phyloP scores from a whole-genome alignment of 192 early-diverging fungal species.

The Backusella mclennaniae region DNA sequence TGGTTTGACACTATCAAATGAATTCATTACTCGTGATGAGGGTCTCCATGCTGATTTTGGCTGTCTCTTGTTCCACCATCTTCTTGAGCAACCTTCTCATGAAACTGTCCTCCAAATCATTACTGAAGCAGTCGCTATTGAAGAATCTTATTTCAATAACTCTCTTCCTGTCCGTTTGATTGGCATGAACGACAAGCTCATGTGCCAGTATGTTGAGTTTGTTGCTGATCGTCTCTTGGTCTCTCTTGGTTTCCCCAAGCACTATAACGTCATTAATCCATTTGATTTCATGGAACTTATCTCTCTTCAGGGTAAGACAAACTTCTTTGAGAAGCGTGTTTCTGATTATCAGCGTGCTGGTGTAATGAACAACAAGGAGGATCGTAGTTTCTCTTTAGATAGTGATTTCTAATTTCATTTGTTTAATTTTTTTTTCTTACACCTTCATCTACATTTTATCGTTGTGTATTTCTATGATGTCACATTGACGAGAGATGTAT shows the following conservation, averaged over 20 bases:
- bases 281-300: slow-evolving; percentile 99
- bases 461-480: background rate
- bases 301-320: slow-evolving; percentile 95
- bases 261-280: slow-evolving; percentile 83
- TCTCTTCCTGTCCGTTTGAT: slow-evolving; percentile 88
- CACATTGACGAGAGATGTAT: background rate
- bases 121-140: slow-evolving; percentile 84
- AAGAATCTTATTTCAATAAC: slow-evolving; percentile 91
- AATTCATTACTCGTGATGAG: slow-evolving; percentile 95
- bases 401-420: slow-evolving; percentile 61
- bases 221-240: slow-evolving; percentile 92
- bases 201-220: slow-evolving; percentile 97
- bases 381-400: slow-evolving; percentile 70
- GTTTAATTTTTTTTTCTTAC: background rate
- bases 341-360: slow-evolving; percentile 93
- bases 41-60: slow-evolving; percentile 97
- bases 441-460: background rate
- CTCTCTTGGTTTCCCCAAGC: slow-evolving; percentile 80
- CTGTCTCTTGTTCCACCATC: slow-evolving; percentile 83
- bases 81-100: slow-evolving; percentile 68
- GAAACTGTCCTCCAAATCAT: slow-evolving; percentile 69
- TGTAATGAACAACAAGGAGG: slow-evolving; percentile 68
- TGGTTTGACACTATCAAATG: slow-evolving; percentile 94
- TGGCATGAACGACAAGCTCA: slow-evolving; percentile 91
- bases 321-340: slow-evolving; percentile 96